Percentiles rank a stretch among this genome's conserved stretches.
phyloP scores from a whole-genome alignment of 352 stramenopile genomes.

The Phytophthora capsici region DNA sequence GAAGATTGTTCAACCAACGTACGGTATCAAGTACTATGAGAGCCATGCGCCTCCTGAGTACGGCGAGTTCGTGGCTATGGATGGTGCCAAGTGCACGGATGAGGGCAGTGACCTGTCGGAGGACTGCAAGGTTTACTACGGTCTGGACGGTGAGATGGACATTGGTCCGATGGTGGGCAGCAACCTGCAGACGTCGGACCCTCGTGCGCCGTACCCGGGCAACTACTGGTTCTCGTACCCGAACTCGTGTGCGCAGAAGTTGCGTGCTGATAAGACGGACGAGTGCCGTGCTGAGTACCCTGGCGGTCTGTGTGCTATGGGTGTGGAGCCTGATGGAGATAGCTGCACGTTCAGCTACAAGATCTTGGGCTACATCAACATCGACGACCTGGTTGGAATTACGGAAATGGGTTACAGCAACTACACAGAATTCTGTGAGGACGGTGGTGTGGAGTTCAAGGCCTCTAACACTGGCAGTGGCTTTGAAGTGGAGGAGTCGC shows the following conservation, averaged over 20 bases:
- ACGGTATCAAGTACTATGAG: constrained; percentile 56
- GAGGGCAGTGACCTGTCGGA: constrained; percentile 42
- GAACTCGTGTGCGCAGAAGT: constrained; percentile 58
- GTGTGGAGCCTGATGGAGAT: constrained; percentile 52
- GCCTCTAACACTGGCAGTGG: constrained; percentile 35
- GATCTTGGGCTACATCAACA: constrained; percentile 60
- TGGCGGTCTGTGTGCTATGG: constrained; percentile 51
- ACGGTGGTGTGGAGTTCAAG: constrained; percentile 62
- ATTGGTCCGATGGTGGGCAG: constrained; percentile 56
- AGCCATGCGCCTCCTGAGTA: constrained; percentile 49
- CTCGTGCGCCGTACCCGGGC: constrained; percentile 68
- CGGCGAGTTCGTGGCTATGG: constrained; percentile 62
- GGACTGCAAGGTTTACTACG: constrained; percentile 58
- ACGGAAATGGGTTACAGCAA: constrained; percentile 61
- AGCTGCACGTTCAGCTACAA: constrained; percentile 73
- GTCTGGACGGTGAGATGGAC: constrained; percentile 45
- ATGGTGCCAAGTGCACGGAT: constrained; percentile 61
- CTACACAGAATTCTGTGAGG: constrained; percentile 70
- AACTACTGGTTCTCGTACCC: constrained; percentile 87
- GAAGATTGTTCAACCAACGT: constrained; percentile 48
- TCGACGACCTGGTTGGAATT: constrained; percentile 75
- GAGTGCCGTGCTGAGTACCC: constrained; percentile 45
- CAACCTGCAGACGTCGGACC: constrained; percentile 53
- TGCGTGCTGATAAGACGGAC: constrained; percentile 53
- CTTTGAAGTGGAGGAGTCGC: constrained; percentile 41